Base-by-base conservation (phyloP, 2,329 filamentous ascomycete species). In the Cercospora brassicicola region DNA sequence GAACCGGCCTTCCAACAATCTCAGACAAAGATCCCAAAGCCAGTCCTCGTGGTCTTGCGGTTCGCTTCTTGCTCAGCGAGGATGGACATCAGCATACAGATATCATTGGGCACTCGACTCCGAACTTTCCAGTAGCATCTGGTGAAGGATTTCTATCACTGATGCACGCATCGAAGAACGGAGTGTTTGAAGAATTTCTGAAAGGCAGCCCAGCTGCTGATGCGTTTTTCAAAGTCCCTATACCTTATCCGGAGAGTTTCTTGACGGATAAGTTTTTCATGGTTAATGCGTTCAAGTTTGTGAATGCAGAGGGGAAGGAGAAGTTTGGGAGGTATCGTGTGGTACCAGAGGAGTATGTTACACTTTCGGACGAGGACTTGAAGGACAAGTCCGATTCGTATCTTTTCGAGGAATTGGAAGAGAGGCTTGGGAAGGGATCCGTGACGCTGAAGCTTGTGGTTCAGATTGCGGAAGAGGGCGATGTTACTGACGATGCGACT, bases 141-240 rank as follows among this genome's bases (percentile, higher is more conserved):
- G 85, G 85, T 13, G 84, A 81, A 13, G 84, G 83, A n/a, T 85
- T 87, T 57, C 79, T 87, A 1, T 79, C 80, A 8, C 80, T 87
- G 60, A 78, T 87, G 33, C 71, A 74, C n/a, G 81, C 83, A 0
- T 71, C 84, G 1, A 79, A 74, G 0, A 76, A 77, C 10, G 79
- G 79, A 5, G 74, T 73, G 0, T 74, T 85, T 0, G 80, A 78
- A 5, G 74, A 78, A 4, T 86, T 83, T 65, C 73, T 88, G 0
- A 78, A 73, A 7, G 66, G 77, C 0, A 82, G 86, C 69, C 84
- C 85, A 0, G 77, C 80, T 18, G 83, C 86, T 0, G 67, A 79
- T 7, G 78, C 79, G 0, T 88, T 88, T 68, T 76, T 87, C 6
- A 68, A 80, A 63, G 79, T 79, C 3, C 82, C 83, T 1, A 87